Base-by-base conservation (phyloP, 2,329 filamentous ascomycete genomes). In the Calonectria montana region DNA sequence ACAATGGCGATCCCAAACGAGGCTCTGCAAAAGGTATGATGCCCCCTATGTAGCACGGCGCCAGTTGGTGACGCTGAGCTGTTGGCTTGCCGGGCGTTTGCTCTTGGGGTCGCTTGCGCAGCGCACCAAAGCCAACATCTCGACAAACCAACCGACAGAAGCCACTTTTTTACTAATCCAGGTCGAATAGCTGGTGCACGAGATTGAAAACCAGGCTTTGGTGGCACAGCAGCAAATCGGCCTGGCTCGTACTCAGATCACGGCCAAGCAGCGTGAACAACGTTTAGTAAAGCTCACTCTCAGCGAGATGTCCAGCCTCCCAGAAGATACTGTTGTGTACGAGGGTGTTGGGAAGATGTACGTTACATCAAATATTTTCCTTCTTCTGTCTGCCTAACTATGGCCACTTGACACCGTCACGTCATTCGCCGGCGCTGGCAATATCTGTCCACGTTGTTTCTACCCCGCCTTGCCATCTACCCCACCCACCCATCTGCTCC, bases 271-370 rank as follows among this genome's bases (percentile, higher is more conserved):
- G 83, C 92, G 96, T 70, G 96, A 98, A 82, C 92, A 94, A 81
- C 94, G 97, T 53, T 91, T 98, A 85, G 89, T 97, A 48, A 94
- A 97, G 83, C 87, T 99, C 75, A 98, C 96, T 2, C 90, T 93
- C 41, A 94, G 90, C 75, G 97, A 99, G 84, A 88, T 98, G 62
- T 90, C 91, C n/a, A 89, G 91, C 8, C 85, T 99, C 72, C 93
- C 95, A 4, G 82, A 89, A 21, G 90, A 93, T 59, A 97, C 95
- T 0, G 92, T 92, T 37, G 91, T 98, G 31, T 99, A 98, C 80
- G 96, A 98, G 85, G 96, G 96, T 7, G 93, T 98, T 13, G 97
- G 97, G 64, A 99, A 98, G 86, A 98, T 99, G 97, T 98, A 84
- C 80, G 92, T 85, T 66, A 41, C 65, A 25, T 21, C 25, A 25